A percentile compares a stretch with the other conserved stretches of the same genome.
These are phyloP conservation scores for Gomphus sp. DNA, from an alignment of 1,284 basidiomycete genomes.

Conservation along the genomic window DNA sequence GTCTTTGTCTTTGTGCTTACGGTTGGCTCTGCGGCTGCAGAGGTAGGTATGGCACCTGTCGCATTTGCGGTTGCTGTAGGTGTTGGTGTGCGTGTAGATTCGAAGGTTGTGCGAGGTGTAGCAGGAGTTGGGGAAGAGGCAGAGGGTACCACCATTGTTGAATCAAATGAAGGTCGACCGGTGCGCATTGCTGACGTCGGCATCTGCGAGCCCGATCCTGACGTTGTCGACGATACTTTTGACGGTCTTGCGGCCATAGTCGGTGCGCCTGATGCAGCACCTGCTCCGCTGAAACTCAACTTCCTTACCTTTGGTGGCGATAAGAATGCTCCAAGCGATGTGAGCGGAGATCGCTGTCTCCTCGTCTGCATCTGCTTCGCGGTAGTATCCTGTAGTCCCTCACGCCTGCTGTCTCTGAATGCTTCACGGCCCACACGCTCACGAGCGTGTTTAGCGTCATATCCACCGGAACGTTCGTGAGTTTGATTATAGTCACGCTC, in stretches of 20 bases:
- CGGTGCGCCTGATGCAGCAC: conserved; percentile 33
- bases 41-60: neutral
- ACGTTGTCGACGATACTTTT: neutral
- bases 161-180: neutral
- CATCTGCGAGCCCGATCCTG: neutral
- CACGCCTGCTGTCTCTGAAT: neutral
- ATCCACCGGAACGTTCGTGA: neutral
- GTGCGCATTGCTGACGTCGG: neutral
- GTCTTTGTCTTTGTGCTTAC: neutral
- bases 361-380: conserved; percentile 33
- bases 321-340: conserved; percentile 6
- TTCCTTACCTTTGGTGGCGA: neutral
- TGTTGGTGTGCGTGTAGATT: conserved; percentile 14
- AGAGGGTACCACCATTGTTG: conserved; percentile 26
- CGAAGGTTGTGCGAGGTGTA: conserved; percentile 14
- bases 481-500: neutral
- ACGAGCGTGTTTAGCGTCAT: neutral
- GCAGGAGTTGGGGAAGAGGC: conserved; percentile 32
- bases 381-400: neutral
- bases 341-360: conserved; percentile 26
- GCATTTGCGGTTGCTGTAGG: neutral
- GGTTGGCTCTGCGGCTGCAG: neutral
- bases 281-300: conserved; percentile 1
- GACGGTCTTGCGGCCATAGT: neutral
- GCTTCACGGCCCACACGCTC: neutral